phyloP scores from a whole-genome alignment of 179 eudicot genomes.

The Beta corolliflora region DNA sequence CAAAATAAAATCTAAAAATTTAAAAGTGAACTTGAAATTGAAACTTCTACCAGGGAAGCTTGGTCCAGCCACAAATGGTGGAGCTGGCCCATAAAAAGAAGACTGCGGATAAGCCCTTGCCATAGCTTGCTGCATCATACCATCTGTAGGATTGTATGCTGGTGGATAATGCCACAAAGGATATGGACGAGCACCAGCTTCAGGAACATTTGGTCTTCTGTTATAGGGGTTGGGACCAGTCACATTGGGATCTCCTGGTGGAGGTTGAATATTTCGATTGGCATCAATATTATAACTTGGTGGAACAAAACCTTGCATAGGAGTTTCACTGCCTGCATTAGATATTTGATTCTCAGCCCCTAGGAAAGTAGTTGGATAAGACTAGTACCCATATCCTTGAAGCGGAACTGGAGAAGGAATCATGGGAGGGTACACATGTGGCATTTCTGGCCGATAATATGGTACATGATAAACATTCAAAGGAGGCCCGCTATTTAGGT shows the following conservation, averaged over 20 bases:
- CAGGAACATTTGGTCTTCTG: slow-evolving; percentile 55
- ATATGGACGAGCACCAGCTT: slow-evolving; percentile 46
- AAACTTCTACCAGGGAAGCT: slow-evolving; percentile 61
- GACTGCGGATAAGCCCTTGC: slow-evolving; percentile 64
- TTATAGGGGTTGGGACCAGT: slow-evolving; percentile 41
- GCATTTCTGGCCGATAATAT: slow-evolving; percentile 58
- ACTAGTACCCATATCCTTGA: slow-evolving; percentile 64
- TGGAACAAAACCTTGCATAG: slow-evolving; percentile 50
- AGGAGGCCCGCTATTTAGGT: slow-evolving; percentile 51
- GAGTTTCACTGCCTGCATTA: slow-evolving; percentile 48
- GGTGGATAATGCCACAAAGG: slow-evolving; percentile 52
- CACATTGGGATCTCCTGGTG: slow-evolving; percentile 42
- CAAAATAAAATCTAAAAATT: not conserved
- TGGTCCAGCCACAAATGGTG: slow-evolving; percentile 64
- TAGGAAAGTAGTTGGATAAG: slow-evolving; percentile 50
- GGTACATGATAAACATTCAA: slow-evolving; percentile 58
- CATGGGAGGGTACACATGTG: slow-evolving; percentile 60
- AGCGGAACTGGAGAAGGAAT: slow-evolving; percentile 49
- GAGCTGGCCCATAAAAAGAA: slow-evolving; percentile 54
- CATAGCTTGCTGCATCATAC: slow-evolving; percentile 51
- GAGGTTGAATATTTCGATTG: slow-evolving; percentile 39
- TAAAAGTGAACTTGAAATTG: not conserved
- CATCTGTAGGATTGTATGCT: slow-evolving; percentile 53
- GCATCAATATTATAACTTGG: slow-evolving; percentile 45
- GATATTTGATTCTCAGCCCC: slow-evolving; percentile 44